Evolutionary conservation across 352 stramenopile species (phyloP), one percentile per base, ranked within the genome.

Genomic region (Phytophthora cryptogea): DNA sequence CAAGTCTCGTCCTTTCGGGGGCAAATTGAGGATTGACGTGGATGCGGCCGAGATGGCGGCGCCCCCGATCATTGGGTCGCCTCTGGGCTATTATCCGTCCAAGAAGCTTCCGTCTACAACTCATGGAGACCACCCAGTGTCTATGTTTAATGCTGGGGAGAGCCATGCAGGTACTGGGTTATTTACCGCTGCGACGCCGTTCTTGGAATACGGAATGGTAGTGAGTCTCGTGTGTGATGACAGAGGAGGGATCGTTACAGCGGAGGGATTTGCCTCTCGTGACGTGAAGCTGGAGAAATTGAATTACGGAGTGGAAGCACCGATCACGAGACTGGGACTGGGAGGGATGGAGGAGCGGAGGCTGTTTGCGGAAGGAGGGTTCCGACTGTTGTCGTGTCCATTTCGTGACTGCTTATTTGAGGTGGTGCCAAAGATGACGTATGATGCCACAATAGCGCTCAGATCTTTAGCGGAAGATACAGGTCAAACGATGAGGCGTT

Each of bases 371-470:
- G 59, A 76, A 7, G 63, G 72, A 43, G 62, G 68, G 2, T 69
- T 80, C 26, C 59, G 72, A 6, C 54, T 83, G 20, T 48, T 86
- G n/a, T 55, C 52, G 40, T 87, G 83, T 47, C 66, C 80, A 13
- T 89, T 80, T 52, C 74, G 72, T 27, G 80, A 92, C 50, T 90
- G 83, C 17, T 50, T 90, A 46, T 92, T 92, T 31, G 80, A 89
- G 46, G 59, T 91, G 20, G 70, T 91, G 8, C 82, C 82, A 2
- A 88, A 88, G 44, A 89, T 90, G 82, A 85, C 63, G 16, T 92
- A 89, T 16, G 82, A 92, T 35, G 74, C 82, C 3, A 89, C 80
- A 0, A 64, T 78, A 33, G 67, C 68, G 6, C 56, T 86, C 2
- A 60, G 79, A 14, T 68, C 67, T 17, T 57, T 65, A 30, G 3